A percentile compares a stretch with the other conserved stretches of the same genome.
Evolutionary conservation across 2,329 filamentous ascomycete species (phyloP).

Genomic region (Pseudocercospora macadamiae): DNA sequence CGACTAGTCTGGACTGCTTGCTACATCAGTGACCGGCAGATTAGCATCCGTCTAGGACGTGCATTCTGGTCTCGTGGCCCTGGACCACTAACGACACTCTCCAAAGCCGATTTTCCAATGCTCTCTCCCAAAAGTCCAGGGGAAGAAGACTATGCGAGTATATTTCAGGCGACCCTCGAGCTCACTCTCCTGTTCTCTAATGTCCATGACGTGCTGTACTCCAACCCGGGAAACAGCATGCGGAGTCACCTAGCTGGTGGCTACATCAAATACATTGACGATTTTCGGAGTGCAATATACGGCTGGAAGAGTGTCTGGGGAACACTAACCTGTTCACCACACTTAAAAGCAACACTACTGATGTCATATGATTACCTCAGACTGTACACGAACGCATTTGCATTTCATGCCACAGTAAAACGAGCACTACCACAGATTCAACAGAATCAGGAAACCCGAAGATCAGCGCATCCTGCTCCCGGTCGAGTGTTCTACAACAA

Average conservation of each 20-base stretch:
- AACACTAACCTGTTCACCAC: slow-evolving; percentile 65
- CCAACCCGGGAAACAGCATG: slow-evolving; percentile 69
- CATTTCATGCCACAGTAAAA: slow-evolving; percentile 69
- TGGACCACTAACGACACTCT: slow-evolving; percentile 65
- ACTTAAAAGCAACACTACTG: slow-evolving; percentile 68
- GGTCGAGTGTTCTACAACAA: slow-evolving; percentile 51
- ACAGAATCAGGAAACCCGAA: slow-evolving; percentile 26
- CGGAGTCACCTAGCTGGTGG: slow-evolving; percentile 71
- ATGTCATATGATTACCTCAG: slow-evolving; percentile 74
- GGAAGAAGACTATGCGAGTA: slow-evolving; percentile 67
- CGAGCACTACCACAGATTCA: slow-evolving; percentile 44
- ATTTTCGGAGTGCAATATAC: slow-evolving; percentile 69
- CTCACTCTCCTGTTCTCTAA: slow-evolving; percentile 73
- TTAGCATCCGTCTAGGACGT: slow-evolving; percentile 71
- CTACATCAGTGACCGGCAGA: slow-evolving; percentile 68
- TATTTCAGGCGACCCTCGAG: slow-evolving; percentile 72
- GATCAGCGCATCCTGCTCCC: slow-evolving; percentile 24
- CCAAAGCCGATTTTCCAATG: slow-evolving; percentile 69
- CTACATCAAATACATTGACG: slow-evolving; percentile 75
- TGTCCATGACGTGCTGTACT: slow-evolving; percentile 73
- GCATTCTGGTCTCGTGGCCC: slow-evolving; percentile 76
- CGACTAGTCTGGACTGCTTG: slow-evolving; percentile 70
- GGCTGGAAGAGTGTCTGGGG: slow-evolving; percentile 74
- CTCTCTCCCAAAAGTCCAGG: slow-evolving; percentile 61
- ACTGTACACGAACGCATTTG: slow-evolving; percentile 75